Conservation (phyloP, 2,329 filamentous ascomycete genomes). For the Karstenula rhodostoma region DNA sequence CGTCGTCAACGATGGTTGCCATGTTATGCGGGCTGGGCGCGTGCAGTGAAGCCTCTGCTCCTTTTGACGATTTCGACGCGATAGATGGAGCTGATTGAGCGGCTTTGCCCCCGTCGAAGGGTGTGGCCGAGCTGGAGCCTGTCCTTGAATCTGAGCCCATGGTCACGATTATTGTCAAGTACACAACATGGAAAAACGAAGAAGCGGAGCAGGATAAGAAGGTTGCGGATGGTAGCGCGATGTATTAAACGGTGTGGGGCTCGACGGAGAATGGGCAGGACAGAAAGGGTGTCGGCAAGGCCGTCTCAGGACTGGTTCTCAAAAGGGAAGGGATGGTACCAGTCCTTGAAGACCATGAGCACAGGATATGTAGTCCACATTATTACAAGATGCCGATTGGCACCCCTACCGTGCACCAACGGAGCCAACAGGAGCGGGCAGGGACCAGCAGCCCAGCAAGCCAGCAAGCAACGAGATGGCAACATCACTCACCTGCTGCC, state of each 20-base stretch:
- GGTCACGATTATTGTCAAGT: conserved; percentile 39
- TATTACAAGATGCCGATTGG: conserved; percentile 35
- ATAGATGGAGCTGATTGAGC: conserved; percentile 30
- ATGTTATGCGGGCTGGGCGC: conserved; percentile 40
- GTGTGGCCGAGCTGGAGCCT: conserved; percentile 20
- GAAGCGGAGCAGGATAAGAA: conserved; percentile 30
- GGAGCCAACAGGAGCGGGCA: conserved; percentile 23
- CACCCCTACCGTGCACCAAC: conserved; percentile 25
- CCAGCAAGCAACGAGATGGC: conserved; percentile 36
- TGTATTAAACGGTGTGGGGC: conserved; percentile 41
- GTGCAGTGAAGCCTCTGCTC: conserved; percentile 29
- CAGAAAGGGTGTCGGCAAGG: conserved; percentile 35
- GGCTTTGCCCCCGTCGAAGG: conserved; percentile 21
- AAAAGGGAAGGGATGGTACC: conserved; percentile 38
- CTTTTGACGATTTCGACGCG: conserved; percentile 34
- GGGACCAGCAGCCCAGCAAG: conserved; percentile 29
- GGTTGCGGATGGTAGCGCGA: conserved; percentile 17
- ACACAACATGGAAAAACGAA: conserved; percentile 30
- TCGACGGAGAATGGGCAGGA: conserved; percentile 35
- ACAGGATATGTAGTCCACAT: conserved; percentile 35
- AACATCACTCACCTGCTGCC: conserved; percentile 40
- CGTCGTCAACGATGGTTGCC: conserved; percentile 64
- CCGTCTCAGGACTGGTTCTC: conserved; percentile 35
- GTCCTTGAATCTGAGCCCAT: conserved; percentile 35
- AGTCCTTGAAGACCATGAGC: conserved; percentile 24